Evolutionary conservation across 1,284 basidiomycete species (phyloP).

Genomic region (Irpex sp.): DNA sequence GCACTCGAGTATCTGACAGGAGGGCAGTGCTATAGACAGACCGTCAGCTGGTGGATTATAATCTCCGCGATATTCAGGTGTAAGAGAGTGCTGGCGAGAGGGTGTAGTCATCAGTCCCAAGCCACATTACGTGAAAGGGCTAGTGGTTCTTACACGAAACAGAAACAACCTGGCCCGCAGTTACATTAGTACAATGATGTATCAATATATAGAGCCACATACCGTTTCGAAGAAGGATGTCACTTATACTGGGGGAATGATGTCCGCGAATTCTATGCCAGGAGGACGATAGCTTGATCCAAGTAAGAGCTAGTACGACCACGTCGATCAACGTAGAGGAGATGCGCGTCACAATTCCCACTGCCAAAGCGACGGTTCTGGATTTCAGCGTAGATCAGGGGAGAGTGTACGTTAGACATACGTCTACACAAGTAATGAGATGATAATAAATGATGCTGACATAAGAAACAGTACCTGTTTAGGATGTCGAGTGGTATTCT

Average conservation of each 20-base stretch:
- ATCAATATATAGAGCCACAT: neutral
- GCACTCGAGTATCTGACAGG: too few species aligned
- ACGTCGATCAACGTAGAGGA: neutral
- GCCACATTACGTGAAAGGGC: neutral
- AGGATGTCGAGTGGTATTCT: slow-evolving; percentile 1
- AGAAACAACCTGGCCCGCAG: too few species aligned
- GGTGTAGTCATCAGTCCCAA: neutral
- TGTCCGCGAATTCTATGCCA: neutral
- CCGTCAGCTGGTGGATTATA: neutral
- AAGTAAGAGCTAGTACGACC: neutral
- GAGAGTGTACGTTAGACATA: too few species aligned
- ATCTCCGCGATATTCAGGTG: slow-evolving; percentile 2
- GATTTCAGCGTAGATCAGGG: too few species aligned
- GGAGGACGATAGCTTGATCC: neutral
- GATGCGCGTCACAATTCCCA: neutral
- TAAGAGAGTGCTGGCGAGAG: slow-evolving; percentile 1
- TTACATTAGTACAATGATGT: too few species aligned
- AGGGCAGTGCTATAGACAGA: neutral
- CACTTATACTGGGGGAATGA: neutral
- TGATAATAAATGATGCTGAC: too few species aligned
- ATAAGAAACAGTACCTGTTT: neutral
- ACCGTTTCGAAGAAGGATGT: neutral
- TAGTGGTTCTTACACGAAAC: too few species aligned
- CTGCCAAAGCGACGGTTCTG: neutral
- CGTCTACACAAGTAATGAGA: too few species aligned